Percentiles rank a stretch among this genome's conserved stretches.
phyloP scores from a whole-genome alignment of 257 asterid species.

The Nicotiana benthamiana region DNA sequence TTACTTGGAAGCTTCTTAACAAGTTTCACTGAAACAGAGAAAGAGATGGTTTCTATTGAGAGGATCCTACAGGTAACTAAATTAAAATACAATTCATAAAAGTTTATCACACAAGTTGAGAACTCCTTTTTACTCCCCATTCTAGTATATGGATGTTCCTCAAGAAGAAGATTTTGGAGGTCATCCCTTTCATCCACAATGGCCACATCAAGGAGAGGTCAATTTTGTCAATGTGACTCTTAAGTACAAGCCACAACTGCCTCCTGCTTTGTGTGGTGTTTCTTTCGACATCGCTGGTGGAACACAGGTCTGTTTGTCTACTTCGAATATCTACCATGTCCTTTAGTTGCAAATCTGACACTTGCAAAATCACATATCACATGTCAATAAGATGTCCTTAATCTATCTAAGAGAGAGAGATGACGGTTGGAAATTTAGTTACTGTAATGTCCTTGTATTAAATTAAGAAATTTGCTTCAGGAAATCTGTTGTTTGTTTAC shows the following conservation, averaged over 20 bases:
- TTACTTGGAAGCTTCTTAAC: constrained; percentile 80
- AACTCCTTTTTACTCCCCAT: constrained; percentile 2
- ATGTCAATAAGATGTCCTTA: not conserved
- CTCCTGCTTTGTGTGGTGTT: constrained; percentile 59
- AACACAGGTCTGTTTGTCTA: constrained; percentile 46
- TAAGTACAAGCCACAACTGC: constrained; percentile 62
- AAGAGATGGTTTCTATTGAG: constrained; percentile 97
- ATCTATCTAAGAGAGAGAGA: not conserved
- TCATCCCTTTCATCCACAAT: constrained; percentile 24
- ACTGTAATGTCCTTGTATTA: not conserved
- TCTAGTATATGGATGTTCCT: constrained; percentile 82
- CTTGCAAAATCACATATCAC: not conserved
- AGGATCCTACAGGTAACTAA: constrained; percentile 80
- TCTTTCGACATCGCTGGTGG: constrained; percentile 61
- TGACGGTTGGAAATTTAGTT: not conserved
- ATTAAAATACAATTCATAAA: not conserved
- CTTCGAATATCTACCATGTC: not conserved
- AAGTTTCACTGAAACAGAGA: constrained; percentile 94
- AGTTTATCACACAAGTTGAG: not conserved
- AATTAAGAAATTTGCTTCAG: not conserved
- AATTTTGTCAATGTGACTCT: constrained; percentile 75
- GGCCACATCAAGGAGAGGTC: constrained; percentile 73
- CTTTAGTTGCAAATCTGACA: not conserved
- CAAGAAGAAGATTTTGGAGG: constrained; percentile 53
- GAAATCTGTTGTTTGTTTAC: not conserved